Base-by-base conservation (phyloP, 768 basidiomycete species). In the Ramaria rubella region DNA sequence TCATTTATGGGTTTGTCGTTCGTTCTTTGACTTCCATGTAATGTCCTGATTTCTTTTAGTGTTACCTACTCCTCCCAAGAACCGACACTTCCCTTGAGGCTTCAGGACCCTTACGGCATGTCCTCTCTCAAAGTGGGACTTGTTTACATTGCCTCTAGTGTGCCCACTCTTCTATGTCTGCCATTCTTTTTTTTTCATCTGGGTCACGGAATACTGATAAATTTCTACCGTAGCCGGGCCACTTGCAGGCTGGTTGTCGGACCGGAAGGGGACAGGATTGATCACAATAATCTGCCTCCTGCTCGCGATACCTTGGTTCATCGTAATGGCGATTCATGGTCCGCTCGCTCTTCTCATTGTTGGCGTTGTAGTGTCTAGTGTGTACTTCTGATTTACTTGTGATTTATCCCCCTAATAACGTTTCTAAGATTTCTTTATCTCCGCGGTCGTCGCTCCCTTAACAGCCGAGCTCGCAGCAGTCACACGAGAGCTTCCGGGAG, bases 401-500 rank as follows among this genome's bases (percentile, higher is more conserved):
- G 23, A n/a, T 14, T 21, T 55, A 65, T 8, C 60, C 12, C 29
- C 19, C 19, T 11, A 33, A 42, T 48, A 27, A 55, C 40, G 34
- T 6, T 45, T 46, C 42, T 27, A 21, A 89, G 87, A 72, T 55
- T 81, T 88, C 61, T 87, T 85, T 65, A 70, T 76, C 1, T 78
- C 82, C 2, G 82, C 79, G 0, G 70, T 80, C 0, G 67, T 86
- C 26, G 74, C 86, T 3, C 85, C 86, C 0, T 57, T 87, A 15
- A 85, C 78, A 5, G 75, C 82, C 12, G 88, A 90, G 62, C 71
- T 90, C 7, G 86, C 87, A 11, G 69, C 76, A 8, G 80, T 86
- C 1, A 74, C 84, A 26, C 70, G 78, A 52, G 67, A 62, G 14
- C 76, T 83, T 21, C 77, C 78, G 33, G 86, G 86, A 3, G 74